These are phyloP conservation scores for Corymbia maculata DNA, from an alignment of 345 rosid species.

Conservation along the genomic window DNA sequence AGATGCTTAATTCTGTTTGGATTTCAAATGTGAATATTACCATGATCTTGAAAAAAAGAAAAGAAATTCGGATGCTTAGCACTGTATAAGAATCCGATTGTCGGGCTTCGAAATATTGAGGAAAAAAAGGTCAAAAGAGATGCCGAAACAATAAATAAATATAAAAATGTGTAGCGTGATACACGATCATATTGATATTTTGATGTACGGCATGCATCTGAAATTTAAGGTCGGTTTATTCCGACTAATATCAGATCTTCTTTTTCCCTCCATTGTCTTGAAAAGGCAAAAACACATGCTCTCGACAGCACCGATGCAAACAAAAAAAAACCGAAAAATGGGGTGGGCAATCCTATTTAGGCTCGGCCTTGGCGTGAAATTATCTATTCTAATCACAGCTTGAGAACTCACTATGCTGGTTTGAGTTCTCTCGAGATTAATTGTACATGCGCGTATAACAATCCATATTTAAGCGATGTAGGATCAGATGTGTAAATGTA, in stretches of 20 bases:
- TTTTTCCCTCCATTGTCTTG: neutral
- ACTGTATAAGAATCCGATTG: neutral
- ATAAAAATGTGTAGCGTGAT: neutral
- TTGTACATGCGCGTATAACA: neutral
- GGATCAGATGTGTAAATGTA: neutral
- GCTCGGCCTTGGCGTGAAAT: neutral
- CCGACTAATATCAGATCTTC: neutral
- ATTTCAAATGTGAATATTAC: neutral
- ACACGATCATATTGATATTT: neutral
- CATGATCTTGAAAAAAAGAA: neutral
- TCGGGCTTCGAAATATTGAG: neutral
- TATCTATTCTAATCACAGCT: neutral
- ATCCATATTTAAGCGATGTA: too few species aligned
- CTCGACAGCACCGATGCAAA: rapidly evolving
- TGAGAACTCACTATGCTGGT: neutral
- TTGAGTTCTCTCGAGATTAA: neutral
- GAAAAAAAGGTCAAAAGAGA: neutral
- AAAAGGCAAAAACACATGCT: neutral
- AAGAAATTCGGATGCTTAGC: neutral
- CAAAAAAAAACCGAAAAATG: neutral
- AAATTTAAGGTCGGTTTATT: neutral
- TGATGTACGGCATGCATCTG: neutral
- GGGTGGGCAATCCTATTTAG: rapidly evolving
- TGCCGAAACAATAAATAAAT: neutral
- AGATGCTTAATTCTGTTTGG: neutral